Evolutionary conservation across 2,329 filamentous ascomycete species (phyloP).

Genomic region (Ascochyta rabiei): DNA sequence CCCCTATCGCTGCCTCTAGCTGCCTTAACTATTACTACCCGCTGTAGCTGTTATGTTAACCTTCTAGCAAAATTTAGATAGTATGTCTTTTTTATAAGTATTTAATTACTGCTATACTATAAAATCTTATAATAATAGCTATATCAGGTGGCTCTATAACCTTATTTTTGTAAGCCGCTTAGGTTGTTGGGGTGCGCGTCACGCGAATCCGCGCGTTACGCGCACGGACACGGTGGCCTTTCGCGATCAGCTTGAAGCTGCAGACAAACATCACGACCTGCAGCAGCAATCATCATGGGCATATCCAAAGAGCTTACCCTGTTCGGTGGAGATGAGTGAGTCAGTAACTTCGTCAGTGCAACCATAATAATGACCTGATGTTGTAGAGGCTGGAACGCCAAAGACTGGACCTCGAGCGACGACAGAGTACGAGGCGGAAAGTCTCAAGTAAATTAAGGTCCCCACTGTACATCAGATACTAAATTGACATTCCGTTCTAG

Average conservation of each 20-base stretch:
- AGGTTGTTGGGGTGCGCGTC: too few species aligned
- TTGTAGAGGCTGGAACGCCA: constrained; percentile 62
- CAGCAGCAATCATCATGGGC: constrained; percentile 20
- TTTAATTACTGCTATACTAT: too few species aligned
- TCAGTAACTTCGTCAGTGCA: background rate
- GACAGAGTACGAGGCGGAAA: constrained; percentile 78
- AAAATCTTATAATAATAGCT: too few species aligned
- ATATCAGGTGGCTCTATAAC: too few species aligned
- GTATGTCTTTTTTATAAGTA: too few species aligned
- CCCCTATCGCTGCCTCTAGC: too few species aligned
- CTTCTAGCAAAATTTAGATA: too few species aligned
- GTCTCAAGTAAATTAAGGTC: constrained; percentile 57
- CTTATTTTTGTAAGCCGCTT: too few species aligned
- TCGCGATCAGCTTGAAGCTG: background rate
- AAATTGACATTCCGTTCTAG: constrained; percentile 26
- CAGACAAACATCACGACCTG: constrained; percentile 1
- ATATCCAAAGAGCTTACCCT: constrained; percentile 27
- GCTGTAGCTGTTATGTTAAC: too few species aligned
- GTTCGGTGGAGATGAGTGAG: constrained; percentile 42
- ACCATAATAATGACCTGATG: background rate
- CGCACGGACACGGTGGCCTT: too few species aligned
- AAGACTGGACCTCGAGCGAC: constrained; percentile 72
- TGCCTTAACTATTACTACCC: too few species aligned
- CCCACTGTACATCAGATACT: background rate
- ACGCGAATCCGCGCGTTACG: too few species aligned